Base-by-base conservation (phyloP, 768 basidiomycete species). In the Mrakia frigida region DNA sequence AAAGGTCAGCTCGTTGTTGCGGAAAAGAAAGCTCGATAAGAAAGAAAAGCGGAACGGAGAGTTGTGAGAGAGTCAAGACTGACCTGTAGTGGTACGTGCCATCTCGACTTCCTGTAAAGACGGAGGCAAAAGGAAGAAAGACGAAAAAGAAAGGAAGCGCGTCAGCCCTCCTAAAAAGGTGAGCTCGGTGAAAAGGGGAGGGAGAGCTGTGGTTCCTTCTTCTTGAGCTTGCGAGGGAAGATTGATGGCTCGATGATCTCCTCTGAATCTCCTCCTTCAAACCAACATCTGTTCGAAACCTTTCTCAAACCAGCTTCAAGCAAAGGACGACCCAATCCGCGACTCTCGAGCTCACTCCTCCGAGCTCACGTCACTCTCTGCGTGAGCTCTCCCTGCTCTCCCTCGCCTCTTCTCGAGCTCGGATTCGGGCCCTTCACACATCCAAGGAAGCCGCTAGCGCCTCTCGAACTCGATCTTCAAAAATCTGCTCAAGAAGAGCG, bases 71-170 rank as follows among this genome's bases (percentile, higher is more conserved):
- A 50, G 46, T 9, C n/a, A 21, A 50, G 23, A 37, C 41, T 10
- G 25, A 77, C 76, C 65, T 77, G 76, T 37, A 63, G 10, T 1
- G 76, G 76, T 1, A 77, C 71, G 21, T 77, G 76, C 60, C 63
- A 77, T n/a, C 70, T 61, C 35, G 56, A 63, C 50, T 77, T 77
- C n/a, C 73, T 74, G 31, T 6, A 37, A 18, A 14, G n/a, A n/a
- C n/a, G n/a, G 39, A 37, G 14, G 39, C 35, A 6, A 35, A 16
- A 35, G 18, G 37, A n/a, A 23, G 25, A 9, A 39, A 68, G 7
- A 7, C 6, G 37, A 68, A 21, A 9, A 21, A 4, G 18, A 18
- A 21, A 50, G 46, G 46, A 50, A 50, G 43, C 33, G 63, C 63
- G 63, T 39, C 63, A 65, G 61, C 11, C 11, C 7, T 11, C 43